These are phyloP conservation scores for Anisogramma anomala DNA, from an alignment of 2,329 filamentous ascomycete genomes.

Conservation along the genomic window DNA sequence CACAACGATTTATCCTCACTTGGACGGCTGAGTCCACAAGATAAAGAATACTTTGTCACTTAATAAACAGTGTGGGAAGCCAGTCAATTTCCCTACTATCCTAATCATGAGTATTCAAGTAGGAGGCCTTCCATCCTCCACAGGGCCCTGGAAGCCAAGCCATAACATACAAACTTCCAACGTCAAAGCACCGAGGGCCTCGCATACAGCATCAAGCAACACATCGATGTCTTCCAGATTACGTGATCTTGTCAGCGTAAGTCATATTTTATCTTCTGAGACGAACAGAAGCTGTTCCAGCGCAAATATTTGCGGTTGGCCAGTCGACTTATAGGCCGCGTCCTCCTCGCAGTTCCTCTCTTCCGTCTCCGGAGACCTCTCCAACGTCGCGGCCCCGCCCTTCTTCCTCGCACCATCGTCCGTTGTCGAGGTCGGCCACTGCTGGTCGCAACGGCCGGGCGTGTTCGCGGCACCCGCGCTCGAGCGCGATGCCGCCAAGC, in stretches of 20 bases:
- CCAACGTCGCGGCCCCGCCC: conserved; percentile 40
- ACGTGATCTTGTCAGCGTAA: conserved; percentile 23
- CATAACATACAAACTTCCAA: conserved; percentile 1
- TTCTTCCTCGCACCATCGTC: conserved; percentile 37
- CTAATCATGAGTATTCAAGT: conserved; percentile 10
- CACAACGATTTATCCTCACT: too few species aligned
- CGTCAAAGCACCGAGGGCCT: not conserved
- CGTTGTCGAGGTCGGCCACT: conserved; percentile 39
- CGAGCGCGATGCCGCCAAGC: conserved; percentile 30
- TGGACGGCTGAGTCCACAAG: too few species aligned
- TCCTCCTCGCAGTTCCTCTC: conserved; percentile 23
- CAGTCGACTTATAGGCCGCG: not conserved
- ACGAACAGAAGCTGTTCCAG: too few species aligned
- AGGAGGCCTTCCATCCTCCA: conserved; percentile 6
- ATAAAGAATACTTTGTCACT: too few species aligned
- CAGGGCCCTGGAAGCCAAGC: conserved; percentile 9
- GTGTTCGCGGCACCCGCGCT: conserved; percentile 36
- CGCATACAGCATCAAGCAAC: conserved; percentile 1
- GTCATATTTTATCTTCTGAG: conserved; percentile 5
- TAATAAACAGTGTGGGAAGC: too few species aligned
- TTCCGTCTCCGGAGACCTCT: conserved; percentile 36
- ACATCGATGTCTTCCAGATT: conserved; percentile 19
- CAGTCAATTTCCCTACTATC: too few species aligned
- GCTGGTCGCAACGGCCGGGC: conserved; percentile 36
- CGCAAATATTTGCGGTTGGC: too few species aligned